Conservation (phyloP, 371 early-diverging fungal species). For the Basidiobolus heterosporus region DNA sequence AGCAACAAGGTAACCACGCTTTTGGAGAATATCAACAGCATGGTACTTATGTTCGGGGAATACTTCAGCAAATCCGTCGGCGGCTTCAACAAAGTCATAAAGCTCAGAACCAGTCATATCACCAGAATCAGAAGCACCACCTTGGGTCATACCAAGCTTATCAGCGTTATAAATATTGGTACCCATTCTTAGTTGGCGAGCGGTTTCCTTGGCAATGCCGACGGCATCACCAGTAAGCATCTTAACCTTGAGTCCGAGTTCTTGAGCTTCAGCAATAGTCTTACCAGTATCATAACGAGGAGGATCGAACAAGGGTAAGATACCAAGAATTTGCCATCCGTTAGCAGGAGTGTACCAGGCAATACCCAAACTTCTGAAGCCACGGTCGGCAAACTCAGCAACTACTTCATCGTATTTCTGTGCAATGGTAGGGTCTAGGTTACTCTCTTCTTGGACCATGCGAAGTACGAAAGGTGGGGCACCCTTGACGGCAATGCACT, state of each 20-base stretch:
- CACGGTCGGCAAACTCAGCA: slow-evolving; percentile 55
- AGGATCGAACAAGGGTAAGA: slow-evolving; percentile 74
- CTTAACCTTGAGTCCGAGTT: slow-evolving; percentile 74
- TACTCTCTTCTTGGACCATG: slow-evolving; percentile 19
- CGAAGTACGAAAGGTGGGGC: slow-evolving; percentile 62
- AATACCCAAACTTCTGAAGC: slow-evolving; percentile 73
- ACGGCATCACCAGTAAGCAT: slow-evolving; percentile 77
- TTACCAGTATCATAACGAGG: slow-evolving; percentile 60
- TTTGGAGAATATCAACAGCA: slow-evolving; percentile 77
- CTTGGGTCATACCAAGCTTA: neutral
- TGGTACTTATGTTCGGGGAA: slow-evolving; percentile 83
- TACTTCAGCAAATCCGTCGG: slow-evolving; percentile 35
- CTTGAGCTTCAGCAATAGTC: slow-evolving; percentile 59
- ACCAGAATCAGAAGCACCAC: neutral
- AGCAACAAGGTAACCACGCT: slow-evolving; percentile 55
- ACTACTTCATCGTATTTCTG: slow-evolving; percentile 25
- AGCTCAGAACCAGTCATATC: neutral
- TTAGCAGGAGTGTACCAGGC: slow-evolving; percentile 38
- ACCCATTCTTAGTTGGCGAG: slow-evolving; percentile 53
- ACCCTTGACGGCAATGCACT: neutral
- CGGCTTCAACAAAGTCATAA: neutral
- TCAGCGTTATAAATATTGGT: slow-evolving; percentile 45
- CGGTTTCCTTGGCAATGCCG: slow-evolving; percentile 66
- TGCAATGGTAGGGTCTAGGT: slow-evolving; percentile 19
- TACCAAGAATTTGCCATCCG: slow-evolving; percentile 38